Base-by-base conservation (phyloP, 768 basidiomycete species). In the Auricularia sp. region DNA sequence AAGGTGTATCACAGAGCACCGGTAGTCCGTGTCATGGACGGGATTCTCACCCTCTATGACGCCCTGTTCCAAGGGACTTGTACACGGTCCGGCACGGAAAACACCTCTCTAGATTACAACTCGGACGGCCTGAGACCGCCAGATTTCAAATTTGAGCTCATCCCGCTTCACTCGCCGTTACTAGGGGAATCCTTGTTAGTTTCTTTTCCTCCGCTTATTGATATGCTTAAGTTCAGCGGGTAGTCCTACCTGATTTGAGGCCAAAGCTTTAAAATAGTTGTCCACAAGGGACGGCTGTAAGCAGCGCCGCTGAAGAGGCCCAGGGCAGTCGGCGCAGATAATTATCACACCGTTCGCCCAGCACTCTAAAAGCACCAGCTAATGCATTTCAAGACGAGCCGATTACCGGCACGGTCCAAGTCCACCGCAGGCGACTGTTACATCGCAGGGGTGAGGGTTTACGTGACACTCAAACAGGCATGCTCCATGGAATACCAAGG, bases 151-250 rank as follows among this genome's bases (percentile, higher is more conserved):
- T 85, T 87, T 87, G 86, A 87, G 86, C 85, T 86, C 77, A 83
- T 88, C 85, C 86, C 83, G 78, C 83, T 88, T 87, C 87, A 86
- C 87, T 88, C 83, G 85, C 86, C 85, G 87, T 85, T 88, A 88
- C 87, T 87, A 85, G 81, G 85, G 87, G 84, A 88, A 88, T 87
- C 87, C 86, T 86, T 83, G 87, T 88, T 88, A 87, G 85, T 89
- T 89, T 87, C 87, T 89, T 89, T 88, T 88, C 87, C 87, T 88
- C 86, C 83, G 83, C 87, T 89, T 87, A 87, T 86, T 88, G 84
- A 88, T 88, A 87, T 87, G 86, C 87, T 88, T 87, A 88, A 88
- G 84, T 88, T 87, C 85, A 86, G 86, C 82, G 83, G 86, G 87
- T 88, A 87, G 80, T 85, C 86, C 84, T 84, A 82, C 85, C 84